Base-by-base conservation (phyloP, 441 rosid genomes). In the Arabidopsis lyrata region DNA sequence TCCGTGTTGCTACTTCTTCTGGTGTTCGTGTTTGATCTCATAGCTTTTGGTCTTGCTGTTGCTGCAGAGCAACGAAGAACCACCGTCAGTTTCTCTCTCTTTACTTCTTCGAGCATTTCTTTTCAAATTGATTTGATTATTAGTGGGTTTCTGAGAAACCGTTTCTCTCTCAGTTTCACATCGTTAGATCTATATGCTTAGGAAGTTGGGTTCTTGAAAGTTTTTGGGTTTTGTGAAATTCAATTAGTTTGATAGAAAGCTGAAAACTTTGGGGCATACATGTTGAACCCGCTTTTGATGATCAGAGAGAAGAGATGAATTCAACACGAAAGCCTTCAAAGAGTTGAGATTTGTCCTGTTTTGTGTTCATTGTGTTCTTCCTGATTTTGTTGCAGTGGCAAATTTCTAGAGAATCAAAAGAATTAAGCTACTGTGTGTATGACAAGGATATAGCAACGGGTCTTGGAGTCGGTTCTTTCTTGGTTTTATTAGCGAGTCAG, bases 31-130 rank as follows among this genome's bases (percentile, higher is more conserved):
- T 44, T 92, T 77, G 88, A 89, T 85, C 76, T 92, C 73, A 71
- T 95, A 59, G 96, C 99, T 80, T 95, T 92, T 78, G 89, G 81
- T 18, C 93, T 95, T 70, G 97, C 96, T 59, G 91, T 95, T 72
- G 98, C 95, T 75, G 97, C 98, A 63, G 98, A 92, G 83, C 96
- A 89, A 76, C 86, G 97, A 62, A 85, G 98, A 75, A 88, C 84
- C 76, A 83, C 93, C 47, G 92, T 92, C 70, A 84, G 95, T 82
- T 63, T 65, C 66, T 72, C 39, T 31, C 36, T 63, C 56, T 9
- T 9, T 18, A 13, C 35, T 69, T 29, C 54, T 20, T 75, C 32
- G 0, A 48, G 38, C 42, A 15, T 55, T 66, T 67, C 55, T 27
- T n/a, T 11, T 16, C 10, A 8, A 36, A 5, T 18, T 41, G 38